Conservation (phyloP, 2,329 filamentous ascomycete genomes). For the Paracoccidioides brasiliensis region DNA sequence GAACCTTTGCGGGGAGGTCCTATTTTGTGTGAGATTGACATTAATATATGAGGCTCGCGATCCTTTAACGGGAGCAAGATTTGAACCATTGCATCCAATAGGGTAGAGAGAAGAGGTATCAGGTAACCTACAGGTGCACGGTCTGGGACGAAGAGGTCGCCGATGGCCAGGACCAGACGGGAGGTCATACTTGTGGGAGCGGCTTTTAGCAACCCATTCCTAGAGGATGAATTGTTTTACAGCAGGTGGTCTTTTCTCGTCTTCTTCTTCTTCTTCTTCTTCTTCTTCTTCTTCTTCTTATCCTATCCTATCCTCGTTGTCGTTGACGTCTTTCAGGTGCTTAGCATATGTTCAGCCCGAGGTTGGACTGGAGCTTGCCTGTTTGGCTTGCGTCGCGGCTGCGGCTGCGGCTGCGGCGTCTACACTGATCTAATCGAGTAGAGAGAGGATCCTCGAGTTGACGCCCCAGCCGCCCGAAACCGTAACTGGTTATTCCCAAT, state of each 20-base stretch:
- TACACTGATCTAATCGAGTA: background rate
- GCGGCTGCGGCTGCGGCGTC: background rate
- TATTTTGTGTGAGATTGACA: slow-evolving; percentile 15
- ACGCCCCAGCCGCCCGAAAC: background rate
- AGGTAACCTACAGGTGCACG: slow-evolving; percentile 55
- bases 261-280: background rate
- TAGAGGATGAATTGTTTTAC: background rate
- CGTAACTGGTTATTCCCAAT: background rate
- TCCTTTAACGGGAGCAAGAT: background rate
- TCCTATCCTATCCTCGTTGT: background rate
- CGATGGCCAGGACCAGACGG: slow-evolving; percentile 80
- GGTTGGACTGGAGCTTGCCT: too few species aligned
- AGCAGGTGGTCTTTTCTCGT: background rate
- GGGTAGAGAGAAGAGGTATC: slow-evolving; percentile 7
- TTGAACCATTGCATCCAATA: background rate
- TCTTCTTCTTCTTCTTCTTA: background rate
- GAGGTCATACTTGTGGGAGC: slow-evolving; percentile 48
- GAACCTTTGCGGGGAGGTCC: slow-evolving; percentile 79
- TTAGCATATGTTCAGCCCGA: background rate
- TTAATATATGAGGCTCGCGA: slow-evolving; percentile 6
- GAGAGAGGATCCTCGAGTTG: background rate
- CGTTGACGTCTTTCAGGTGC: background rate
- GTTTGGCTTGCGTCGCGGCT: too few species aligned
- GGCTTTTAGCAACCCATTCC: slow-evolving; percentile 2
- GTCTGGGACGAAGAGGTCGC: slow-evolving; percentile 88